phyloP scores from a whole-genome alignment of 257 asterid species.

The Cruciata laevipes region DNA sequence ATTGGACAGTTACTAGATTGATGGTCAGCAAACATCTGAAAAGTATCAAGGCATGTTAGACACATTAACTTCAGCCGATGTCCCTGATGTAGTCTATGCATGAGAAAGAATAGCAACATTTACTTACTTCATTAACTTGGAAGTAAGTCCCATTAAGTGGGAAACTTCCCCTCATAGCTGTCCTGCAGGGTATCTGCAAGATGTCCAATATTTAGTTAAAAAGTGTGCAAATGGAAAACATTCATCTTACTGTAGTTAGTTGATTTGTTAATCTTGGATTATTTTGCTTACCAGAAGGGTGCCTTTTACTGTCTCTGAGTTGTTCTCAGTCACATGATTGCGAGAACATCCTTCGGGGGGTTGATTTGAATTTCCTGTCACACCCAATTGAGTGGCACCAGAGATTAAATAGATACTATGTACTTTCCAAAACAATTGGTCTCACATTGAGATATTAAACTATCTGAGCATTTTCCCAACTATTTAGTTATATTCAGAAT shows the following conservation, averaged over 20 bases:
- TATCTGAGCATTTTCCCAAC: neutral
- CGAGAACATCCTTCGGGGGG: constrained; percentile 70
- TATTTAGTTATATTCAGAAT: neutral
- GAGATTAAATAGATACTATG: neutral
- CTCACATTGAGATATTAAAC: neutral
- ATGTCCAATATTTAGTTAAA: constrained; percentile 17
- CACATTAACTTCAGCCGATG: neutral
- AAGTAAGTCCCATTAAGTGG: constrained; percentile 96
- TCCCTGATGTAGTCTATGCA: neutral
- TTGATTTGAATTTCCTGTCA: constrained; percentile 64
- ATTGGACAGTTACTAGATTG: constrained; percentile 73
- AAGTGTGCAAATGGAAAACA: constrained; percentile 7
- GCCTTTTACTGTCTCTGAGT: constrained; percentile 77
- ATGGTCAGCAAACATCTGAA: constrained; percentile 86
- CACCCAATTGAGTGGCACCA: constrained; percentile 43
- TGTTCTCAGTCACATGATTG: constrained; percentile 64
- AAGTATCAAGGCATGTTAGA: constrained; percentile 13
- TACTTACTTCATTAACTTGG: constrained; percentile 88
- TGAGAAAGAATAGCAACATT: constrained; percentile 5
- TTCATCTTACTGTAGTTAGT: constrained; percentile 10
- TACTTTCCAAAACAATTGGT: neutral
- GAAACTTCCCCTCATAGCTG: constrained; percentile 96
- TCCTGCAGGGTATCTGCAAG: constrained; percentile 84
- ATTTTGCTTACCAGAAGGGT: constrained; percentile 82
- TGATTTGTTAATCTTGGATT: neutral